Evolutionary conservation across 106 monocot genomes (phyloP).

Genomic region (Apostasia shenzhenica): DNA sequence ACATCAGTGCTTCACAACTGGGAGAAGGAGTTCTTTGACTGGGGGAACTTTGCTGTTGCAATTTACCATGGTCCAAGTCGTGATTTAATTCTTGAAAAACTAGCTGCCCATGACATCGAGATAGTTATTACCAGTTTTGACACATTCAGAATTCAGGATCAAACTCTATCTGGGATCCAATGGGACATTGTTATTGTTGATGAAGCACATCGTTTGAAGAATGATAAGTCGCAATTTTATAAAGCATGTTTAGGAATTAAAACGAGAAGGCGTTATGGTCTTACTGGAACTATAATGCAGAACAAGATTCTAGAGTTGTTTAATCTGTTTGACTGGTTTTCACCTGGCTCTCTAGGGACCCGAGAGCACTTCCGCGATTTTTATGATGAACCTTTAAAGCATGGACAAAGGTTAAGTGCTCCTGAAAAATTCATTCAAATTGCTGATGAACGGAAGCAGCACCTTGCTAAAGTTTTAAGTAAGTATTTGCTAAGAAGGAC

Average conservation of each 20-base stretch:
- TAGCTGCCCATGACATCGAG: constrained; percentile 40
- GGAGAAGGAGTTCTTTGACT: constrained; percentile 87
- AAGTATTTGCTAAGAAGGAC: constrained; percentile 87
- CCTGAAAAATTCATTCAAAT: constrained; percentile 74
- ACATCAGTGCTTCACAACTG: constrained; percentile 90
- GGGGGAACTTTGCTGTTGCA: constrained; percentile 63
- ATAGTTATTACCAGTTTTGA: constrained; percentile 93
- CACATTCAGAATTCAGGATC: constrained; percentile 77
- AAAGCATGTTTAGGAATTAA: constrained; percentile 67
- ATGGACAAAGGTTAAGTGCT: constrained; percentile 86
- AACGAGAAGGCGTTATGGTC: constrained; percentile 79
- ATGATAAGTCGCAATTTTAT: constrained; percentile 89
- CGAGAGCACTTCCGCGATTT: constrained; percentile 87
- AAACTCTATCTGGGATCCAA: constrained; percentile 43
- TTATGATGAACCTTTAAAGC: constrained; percentile 92
- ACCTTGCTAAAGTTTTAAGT: constrained; percentile 62
- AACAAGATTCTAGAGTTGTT: constrained; percentile 90
- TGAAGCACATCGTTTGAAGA: constrained; percentile 91
- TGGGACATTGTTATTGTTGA: constrained; percentile 90
- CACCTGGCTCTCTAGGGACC: constrained; percentile 80
- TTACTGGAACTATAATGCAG: constrained; percentile 96
- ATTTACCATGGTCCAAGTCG: constrained; percentile 94
- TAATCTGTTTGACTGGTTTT: constrained; percentile 96
- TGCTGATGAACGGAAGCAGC: constrained; percentile 75
- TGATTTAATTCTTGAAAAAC: constrained; percentile 70